phyloP scores from a whole-genome alignment of 2,329 filamentous ascomycete genomes.

The Alternaria ventricosa region DNA sequence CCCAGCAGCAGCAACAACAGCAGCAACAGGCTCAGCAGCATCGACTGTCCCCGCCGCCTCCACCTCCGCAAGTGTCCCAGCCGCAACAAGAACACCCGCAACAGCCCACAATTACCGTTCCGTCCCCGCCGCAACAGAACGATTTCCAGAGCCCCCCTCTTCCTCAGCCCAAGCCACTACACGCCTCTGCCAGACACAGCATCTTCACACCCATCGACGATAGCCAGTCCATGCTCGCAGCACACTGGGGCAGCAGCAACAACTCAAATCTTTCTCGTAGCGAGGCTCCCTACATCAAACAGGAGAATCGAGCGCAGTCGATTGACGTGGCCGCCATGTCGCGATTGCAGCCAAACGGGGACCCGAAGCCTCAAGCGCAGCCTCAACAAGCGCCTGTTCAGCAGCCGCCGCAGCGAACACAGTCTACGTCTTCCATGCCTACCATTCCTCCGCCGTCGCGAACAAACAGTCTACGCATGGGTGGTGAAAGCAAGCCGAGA shows the following conservation, averaged over 20 bases:
- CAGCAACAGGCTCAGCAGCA: slow-evolving; percentile 55
- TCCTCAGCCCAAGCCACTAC: slow-evolving; percentile 70
- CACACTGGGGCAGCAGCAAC: slow-evolving; percentile 68
- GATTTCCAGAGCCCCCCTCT: slow-evolving; percentile 60
- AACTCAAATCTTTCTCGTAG: slow-evolving; percentile 53
- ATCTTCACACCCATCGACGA: slow-evolving; percentile 99
- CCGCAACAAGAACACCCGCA: slow-evolving; percentile 68
- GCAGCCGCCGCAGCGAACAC: slow-evolving; percentile 56
- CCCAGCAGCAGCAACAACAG: slow-evolving; percentile 64
- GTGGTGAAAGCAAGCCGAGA: slow-evolving; percentile 75
- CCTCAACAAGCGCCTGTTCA: slow-evolving; percentile 35
- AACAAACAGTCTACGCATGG: slow-evolving; percentile 73
- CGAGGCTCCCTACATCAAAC: slow-evolving; percentile 54
- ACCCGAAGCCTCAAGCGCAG: slow-evolving; percentile 50
- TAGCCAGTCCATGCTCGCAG: slow-evolving; percentile 83
- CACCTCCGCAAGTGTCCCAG: slow-evolving; percentile 75
- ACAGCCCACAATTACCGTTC: slow-evolving; percentile 47
- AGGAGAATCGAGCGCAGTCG: slow-evolving; percentile 64
- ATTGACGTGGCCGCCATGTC: slow-evolving; percentile 66
- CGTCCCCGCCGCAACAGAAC: slow-evolving; percentile 61
- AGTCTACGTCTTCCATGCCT: slow-evolving; percentile 67
- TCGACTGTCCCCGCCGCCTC: slow-evolving; percentile 70
- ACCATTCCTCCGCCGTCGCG: slow-evolving; percentile 74
- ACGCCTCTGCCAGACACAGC: slow-evolving; percentile 75
- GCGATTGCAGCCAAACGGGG: slow-evolving; percentile 50